These are phyloP conservation scores for Stropharia rugosoannulata DNA, from an alignment of 768 basidiomycete genomes.

Conservation along the genomic window DNA sequence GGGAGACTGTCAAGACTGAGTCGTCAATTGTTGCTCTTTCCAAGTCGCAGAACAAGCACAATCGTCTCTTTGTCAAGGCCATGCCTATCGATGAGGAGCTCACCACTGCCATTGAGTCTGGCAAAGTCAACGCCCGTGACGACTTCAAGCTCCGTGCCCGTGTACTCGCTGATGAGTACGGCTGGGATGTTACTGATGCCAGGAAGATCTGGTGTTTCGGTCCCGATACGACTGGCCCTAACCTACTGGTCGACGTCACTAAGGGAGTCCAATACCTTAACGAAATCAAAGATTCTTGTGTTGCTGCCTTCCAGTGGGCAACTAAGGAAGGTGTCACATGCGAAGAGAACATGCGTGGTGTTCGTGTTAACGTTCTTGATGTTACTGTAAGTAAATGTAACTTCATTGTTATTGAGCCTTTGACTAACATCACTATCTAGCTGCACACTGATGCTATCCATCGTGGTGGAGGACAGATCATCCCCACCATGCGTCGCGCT, in stretches of 20 bases:
- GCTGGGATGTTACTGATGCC: slow-evolving; percentile 99
- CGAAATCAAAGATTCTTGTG: slow-evolving; percentile 99
- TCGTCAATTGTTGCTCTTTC: slow-evolving; percentile 95
- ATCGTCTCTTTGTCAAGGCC: slow-evolving; percentile 94
- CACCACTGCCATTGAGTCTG: slow-evolving; percentile 86
- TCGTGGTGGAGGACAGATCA: slow-evolving; percentile 98
- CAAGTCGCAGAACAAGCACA: slow-evolving; percentile 99
- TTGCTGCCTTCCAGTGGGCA: slow-evolving; percentile 99
- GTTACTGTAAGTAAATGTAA: slow-evolving; percentile 66
- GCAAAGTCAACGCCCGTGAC: slow-evolving; percentile 86
- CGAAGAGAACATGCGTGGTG: slow-evolving; percentile 99
- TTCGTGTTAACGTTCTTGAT: slow-evolving; percentile 94
- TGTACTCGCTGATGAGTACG: slow-evolving; percentile 91
- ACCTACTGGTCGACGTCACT: slow-evolving; percentile 95
- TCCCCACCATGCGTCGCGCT: slow-evolving; percentile 95
- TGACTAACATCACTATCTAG: slow-evolving; percentile 34
- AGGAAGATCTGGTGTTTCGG: slow-evolving; percentile 99
- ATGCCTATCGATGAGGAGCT: slow-evolving; percentile 93
- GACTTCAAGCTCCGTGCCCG: slow-evolving; percentile 98
- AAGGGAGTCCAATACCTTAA: slow-evolving; percentile 99
- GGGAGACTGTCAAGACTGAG: slow-evolving; percentile 96
- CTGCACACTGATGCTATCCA: slow-evolving; percentile 99
- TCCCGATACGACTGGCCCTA: slow-evolving; percentile 96
- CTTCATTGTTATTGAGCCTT: not conserved
- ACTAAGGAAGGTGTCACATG: slow-evolving; percentile 96